phyloP scores from a whole-genome alignment of 306 rosid species.

The Trichosanthes truncata region DNA sequence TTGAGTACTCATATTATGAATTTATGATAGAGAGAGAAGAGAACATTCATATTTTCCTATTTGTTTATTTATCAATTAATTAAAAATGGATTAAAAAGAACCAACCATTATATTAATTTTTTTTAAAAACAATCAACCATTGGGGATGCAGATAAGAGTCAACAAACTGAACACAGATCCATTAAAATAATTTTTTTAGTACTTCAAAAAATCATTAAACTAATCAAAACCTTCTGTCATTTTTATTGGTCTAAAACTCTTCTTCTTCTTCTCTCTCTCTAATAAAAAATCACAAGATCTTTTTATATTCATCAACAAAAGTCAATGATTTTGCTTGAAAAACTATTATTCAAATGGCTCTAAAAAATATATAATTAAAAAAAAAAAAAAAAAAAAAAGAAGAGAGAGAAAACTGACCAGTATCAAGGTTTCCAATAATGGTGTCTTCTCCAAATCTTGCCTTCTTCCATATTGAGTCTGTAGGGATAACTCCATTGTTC shows the following conservation, averaged over 20 bases:
- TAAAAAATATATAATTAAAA: not conserved
- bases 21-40: not conserved
- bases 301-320: not conserved
- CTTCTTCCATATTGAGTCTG: constrained; percentile 57
- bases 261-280: not conserved
- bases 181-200: not conserved
- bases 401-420: constrained; percentile 34
- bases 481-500: constrained; percentile 30
- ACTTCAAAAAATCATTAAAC: not conserved
- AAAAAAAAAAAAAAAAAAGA: not conserved
- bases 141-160: not conserved
- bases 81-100: not conserved
- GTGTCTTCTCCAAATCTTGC: constrained; percentile 74
- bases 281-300: not conserved
- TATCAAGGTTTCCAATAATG: constrained; percentile 73
- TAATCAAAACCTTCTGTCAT: not conserved
- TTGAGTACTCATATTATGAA: not conserved
- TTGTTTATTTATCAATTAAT: not conserved
- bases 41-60: not conserved
- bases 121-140: not conserved
- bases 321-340: not conserved
- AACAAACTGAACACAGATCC: not conserved
- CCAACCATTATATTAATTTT: no score
- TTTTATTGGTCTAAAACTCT: not conserved
- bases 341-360: not conserved